Percentiles rank a stretch among this genome's conserved stretches.
These are phyloP conservation scores for Arthonia radiata DNA, from an alignment of 495 filamentous ascomycete genomes.

Conservation along the genomic window DNA sequence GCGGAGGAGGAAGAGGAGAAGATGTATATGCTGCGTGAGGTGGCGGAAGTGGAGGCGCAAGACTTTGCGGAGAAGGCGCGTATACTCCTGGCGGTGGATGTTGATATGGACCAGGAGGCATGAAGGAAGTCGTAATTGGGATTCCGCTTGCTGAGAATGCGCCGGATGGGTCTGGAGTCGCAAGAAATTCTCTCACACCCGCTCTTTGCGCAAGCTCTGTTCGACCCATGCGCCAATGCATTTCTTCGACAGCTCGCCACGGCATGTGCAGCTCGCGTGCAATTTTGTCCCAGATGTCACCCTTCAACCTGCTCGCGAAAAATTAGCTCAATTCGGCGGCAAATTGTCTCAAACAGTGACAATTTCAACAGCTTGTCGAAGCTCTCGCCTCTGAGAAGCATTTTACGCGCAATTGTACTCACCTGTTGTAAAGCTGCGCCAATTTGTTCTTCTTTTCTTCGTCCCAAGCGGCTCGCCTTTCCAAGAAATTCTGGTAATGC, in stretches of 20 bases:
- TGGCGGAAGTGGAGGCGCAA: too few species aligned
- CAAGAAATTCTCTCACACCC: slow-evolving; percentile 17
- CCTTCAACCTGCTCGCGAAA: slow-evolving; percentile 52
- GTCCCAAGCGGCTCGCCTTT: slow-evolving; percentile 76
- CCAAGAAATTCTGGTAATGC: slow-evolving; percentile 94
- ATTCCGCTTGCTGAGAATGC: too few species aligned
- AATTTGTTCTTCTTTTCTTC: slow-evolving; percentile 95
- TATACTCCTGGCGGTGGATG: too few species aligned
- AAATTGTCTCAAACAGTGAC: neutral
- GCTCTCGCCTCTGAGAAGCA: neutral
- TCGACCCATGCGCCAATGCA: slow-evolving; percentile 95
- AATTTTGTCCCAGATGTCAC: slow-evolving; percentile 89
- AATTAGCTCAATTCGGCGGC: neutral
- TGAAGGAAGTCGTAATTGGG: too few species aligned
- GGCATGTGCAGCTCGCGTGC: slow-evolving; percentile 89
- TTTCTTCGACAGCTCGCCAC: slow-evolving; percentile 85
- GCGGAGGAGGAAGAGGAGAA: too few species aligned
- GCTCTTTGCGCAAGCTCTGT: slow-evolving; percentile 50
- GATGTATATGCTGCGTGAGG: too few species aligned
- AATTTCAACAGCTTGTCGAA: neutral
- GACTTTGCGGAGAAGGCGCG: too few species aligned
- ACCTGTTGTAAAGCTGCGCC: slow-evolving; percentile 88
- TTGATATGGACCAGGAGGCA: too few species aligned
- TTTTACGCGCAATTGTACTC: slow-evolving; percentile 11
- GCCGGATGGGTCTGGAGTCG: slow-evolving; percentile 6